Base-by-base conservation (phyloP, 169 alveolate genomes). In the Toxoplasma gondii region DNA sequence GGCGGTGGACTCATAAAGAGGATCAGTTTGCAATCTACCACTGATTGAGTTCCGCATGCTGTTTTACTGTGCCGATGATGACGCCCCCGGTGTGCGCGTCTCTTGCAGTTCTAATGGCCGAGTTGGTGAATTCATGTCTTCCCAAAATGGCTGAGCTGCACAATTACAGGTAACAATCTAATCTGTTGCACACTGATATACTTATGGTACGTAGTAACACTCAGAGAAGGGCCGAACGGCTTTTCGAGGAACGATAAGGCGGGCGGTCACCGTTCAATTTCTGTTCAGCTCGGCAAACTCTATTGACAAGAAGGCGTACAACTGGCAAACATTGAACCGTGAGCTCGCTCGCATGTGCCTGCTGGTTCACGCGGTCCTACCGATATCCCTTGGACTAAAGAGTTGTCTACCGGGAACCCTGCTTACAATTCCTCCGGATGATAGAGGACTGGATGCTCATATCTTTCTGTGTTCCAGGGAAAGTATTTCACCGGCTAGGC, bases 101-200 rank as follows among this genome's bases (percentile, higher is more conserved):
- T 92, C 41, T 38, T 82, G 78, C 95, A 91, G 98, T 97, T 86
- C 87, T 97, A 84, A 93, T 98, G 96, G 99, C 98, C n/a, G 99
- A 98, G 96, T 95, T 98, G 41, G 96, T 97, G 24, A 93, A 96
- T 92, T 96, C 97, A 91, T 97, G 96, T 92, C 92, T 96, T 70
- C 99, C 99, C 1, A 95, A 96, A 92, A 36, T 97, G 38, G 98
- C 97, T 22, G 99, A 98, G 70, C 91, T 97, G 81, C 98, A 97
- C 94, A 97, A 98, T 95, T 98, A 98, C 95, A 96, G 98, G 96
- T 92, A n/a, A 34, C 87, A 10, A 64, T 29, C 7, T 7, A 0
- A 64, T 64, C 58, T 49, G 58, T 12, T 49, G 58, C 58, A 1
- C 12, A 17, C 58, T 49, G 58, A 49, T 17, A 17, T 0, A 12